A percentile compares a stretch with the other conserved stretches of the same genome.
phyloP scores from a whole-genome alignment of 805 yeast species.

The Wickerhamomyces strasburgensis region DNA sequence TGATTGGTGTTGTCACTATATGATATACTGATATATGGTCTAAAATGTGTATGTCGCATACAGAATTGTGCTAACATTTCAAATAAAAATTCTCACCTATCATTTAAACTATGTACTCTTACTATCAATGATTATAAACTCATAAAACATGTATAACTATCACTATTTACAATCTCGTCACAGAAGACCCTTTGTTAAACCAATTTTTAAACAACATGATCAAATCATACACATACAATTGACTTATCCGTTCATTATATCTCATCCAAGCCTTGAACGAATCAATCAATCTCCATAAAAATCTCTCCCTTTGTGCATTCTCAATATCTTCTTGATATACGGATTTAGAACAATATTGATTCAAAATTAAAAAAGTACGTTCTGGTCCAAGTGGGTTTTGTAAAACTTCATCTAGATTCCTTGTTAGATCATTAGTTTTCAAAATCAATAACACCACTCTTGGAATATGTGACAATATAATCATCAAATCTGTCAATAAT shows the following conservation, averaged over 20 bases:
- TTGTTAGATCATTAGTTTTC: conserved; percentile 90
- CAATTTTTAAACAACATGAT: conserved; percentile 15
- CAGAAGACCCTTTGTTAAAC: conserved; percentile 5
- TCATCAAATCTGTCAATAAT: conserved; percentile 71
- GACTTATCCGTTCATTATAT: conserved; percentile 14
- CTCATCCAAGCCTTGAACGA: conserved; percentile 28
- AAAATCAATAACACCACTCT: conserved; percentile 77
- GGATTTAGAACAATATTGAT: conserved; percentile 79
- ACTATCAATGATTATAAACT: too few relatives aligned
- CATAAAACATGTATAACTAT: too few relatives aligned
- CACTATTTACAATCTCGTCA: too few relatives aligned
- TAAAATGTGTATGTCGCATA: too few relatives aligned
- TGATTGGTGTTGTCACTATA: too few relatives aligned
- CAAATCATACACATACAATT: conserved; percentile 16
- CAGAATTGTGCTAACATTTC: too few relatives aligned
- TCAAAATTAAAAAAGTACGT: conserved; percentile 83
- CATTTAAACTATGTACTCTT: too few relatives aligned
- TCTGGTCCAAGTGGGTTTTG: conserved; percentile 82
- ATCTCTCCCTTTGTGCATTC: not conserved
- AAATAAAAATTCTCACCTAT: too few relatives aligned
- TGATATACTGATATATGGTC: too few relatives aligned
- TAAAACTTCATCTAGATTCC: conserved; percentile 81
- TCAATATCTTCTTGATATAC: conserved; percentile 68
- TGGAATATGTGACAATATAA: conserved; percentile 73
- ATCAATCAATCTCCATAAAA: conserved; percentile 5